phyloP scores from a whole-genome alignment of 192 early-diverging fungal genomes.

The Funneliformis geosporum region DNA sequence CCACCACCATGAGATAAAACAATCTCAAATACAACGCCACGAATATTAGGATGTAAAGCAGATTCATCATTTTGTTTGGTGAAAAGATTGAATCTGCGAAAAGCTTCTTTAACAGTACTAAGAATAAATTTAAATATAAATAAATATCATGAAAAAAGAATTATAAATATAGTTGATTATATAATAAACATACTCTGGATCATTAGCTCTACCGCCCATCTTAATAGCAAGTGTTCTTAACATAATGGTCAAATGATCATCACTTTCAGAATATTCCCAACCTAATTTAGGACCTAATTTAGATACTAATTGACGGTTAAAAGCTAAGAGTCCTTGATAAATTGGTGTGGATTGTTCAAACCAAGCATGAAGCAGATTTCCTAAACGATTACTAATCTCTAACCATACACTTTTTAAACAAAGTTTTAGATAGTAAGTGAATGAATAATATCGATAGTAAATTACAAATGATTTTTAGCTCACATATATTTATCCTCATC shows the following conservation, averaged over 20 bases:
- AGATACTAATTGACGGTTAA: constrained; percentile 74
- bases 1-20: constrained; percentile 65
- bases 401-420: constrained; percentile 75
- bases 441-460: neutral
- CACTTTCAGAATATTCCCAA: constrained; percentile 69
- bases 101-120: constrained; percentile 62
- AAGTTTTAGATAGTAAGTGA: constrained; percentile 28
- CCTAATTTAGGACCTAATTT: constrained; percentile 73
- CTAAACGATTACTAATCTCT: constrained; percentile 61
- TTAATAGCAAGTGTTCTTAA: constrained; percentile 77
- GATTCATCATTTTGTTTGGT: constrained; percentile 62
- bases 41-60: constrained; percentile 77
- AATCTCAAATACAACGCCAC: constrained; percentile 69
- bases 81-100: constrained; percentile 66
- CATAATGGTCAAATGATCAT: constrained; percentile 73
- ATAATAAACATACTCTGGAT: constrained; percentile 41
- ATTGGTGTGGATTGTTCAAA: constrained; percentile 66
- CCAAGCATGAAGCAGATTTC: constrained; percentile 64
- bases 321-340: constrained; percentile 59
- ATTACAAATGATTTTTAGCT: constrained; percentile 4
- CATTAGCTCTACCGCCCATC: constrained; percentile 69
- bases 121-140: neutral
- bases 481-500: constrained; percentile 80
- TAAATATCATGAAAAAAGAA: no score
- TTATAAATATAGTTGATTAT: no score